These are phyloP conservation scores for Monosporozyma aerobia DNA, from an alignment of 805 yeast species.

Conservation along the genomic window DNA sequence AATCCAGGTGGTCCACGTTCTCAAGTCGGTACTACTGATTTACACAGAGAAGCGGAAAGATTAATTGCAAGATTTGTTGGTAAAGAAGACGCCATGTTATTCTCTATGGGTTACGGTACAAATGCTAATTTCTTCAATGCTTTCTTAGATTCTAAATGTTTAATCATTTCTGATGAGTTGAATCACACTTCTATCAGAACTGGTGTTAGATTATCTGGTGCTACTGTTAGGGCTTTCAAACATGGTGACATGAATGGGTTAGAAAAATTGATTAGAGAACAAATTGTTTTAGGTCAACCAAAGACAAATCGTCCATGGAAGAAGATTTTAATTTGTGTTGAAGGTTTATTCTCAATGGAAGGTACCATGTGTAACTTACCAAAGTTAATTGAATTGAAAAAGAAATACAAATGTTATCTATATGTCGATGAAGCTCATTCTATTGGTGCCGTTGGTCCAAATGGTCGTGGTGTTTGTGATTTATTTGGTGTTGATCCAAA, in stretches of 20 bases:
- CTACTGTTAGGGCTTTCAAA: slow-evolving; percentile 81
- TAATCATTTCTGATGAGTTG: slow-evolving; percentile 87
- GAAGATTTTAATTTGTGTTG: slow-evolving; percentile 75
- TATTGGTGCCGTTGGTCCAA: slow-evolving; percentile 95
- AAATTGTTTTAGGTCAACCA: slow-evolving; percentile 90
- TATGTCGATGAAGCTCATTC: slow-evolving; percentile 98
- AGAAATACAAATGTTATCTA: slow-evolving; percentile 79
- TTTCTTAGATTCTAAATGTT: slow-evolving; percentile 74
- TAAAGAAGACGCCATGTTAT: slow-evolving; percentile 76
- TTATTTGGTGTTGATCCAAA: slow-evolving; percentile 73
- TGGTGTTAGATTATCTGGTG: slow-evolving; percentile 88
- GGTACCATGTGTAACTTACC: slow-evolving; percentile 87
- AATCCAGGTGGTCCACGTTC: slow-evolving; percentile 72
- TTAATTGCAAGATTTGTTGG: slow-evolving; percentile 81
- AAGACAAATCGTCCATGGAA: slow-evolving; percentile 95
- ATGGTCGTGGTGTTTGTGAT: slow-evolving; percentile 92
- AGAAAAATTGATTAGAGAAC: slow-evolving; percentile 70
- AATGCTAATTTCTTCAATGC: slow-evolving; percentile 82
- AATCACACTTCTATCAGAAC: slow-evolving; percentile 95
- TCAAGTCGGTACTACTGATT: slow-evolving; percentile 63
- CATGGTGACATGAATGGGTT: slow-evolving; percentile 82
- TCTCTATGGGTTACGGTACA: slow-evolving; percentile 94
- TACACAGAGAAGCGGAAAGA: slow-evolving; percentile 66
- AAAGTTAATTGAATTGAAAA: slow-evolving; percentile 55
- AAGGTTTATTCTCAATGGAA: slow-evolving; percentile 88